Percentiles rank a stretch among this genome's conserved stretches.
phyloP scores from a whole-genome alignment of 2,329 filamentous ascomycete genomes.

The Fonsecaea erecta region DNA sequence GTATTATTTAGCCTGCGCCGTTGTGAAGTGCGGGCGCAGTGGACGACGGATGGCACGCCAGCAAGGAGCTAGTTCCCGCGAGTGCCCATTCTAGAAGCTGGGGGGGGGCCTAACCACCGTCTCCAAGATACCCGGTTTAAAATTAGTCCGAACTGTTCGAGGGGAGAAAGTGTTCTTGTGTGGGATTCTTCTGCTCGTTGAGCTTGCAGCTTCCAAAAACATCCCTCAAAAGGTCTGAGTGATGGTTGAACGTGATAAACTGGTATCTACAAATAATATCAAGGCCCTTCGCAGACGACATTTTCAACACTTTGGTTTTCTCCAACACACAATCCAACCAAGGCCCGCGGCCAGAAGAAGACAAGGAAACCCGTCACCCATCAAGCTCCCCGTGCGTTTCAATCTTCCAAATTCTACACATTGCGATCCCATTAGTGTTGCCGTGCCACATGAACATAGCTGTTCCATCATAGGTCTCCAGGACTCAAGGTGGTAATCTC shows the following conservation, averaged over 20 bases:
- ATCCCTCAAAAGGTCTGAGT: constrained; percentile 3
- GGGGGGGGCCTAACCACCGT: background rate
- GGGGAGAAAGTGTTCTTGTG: background rate
- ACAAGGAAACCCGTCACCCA: background rate
- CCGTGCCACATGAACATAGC: constrained; percentile 4
- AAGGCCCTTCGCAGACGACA: constrained; percentile 4
- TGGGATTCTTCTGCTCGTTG: background rate
- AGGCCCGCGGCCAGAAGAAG: background rate
- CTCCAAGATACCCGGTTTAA: background rate
- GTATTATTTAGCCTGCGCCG: constrained; percentile 21
- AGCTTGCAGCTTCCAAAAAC: background rate
- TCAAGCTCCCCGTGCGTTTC: background rate
- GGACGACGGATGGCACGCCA: constrained; percentile 18
- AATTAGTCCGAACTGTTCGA: constrained; percentile 1
- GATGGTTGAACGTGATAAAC: constrained; percentile 15
- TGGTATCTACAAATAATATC: constrained; percentile 27
- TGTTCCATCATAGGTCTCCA: constrained; percentile 9
- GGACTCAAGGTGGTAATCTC: background rate
- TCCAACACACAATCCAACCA: constrained; percentile 15
- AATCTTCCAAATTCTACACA: constrained; percentile 3
- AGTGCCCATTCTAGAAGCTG: constrained; percentile 7
- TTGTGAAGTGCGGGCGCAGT: constrained; percentile 13
- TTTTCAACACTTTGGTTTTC: constrained; percentile 18
- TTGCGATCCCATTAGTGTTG: background rate
- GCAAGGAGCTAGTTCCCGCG: constrained; percentile 9